A percentile compares a stretch with the other conserved stretches of the same genome.
phyloP scores from a whole-genome alignment of 2,329 filamentous ascomycete genomes.

The Fusarium lateritium region DNA sequence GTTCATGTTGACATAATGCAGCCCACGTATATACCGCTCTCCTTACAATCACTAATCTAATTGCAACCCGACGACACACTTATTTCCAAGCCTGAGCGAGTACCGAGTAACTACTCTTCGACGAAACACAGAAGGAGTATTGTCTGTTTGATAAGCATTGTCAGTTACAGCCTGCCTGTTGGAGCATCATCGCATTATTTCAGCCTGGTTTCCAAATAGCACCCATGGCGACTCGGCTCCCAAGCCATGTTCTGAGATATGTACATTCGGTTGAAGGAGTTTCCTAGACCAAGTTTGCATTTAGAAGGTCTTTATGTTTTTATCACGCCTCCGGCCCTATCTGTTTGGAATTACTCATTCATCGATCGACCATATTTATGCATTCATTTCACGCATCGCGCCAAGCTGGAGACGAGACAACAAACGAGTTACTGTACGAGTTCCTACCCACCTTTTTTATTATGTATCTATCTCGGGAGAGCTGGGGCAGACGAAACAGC shows the following conservation, averaged over 20 bases:
- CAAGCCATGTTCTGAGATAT: conserved; percentile 23
- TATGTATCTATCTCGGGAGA: conserved; percentile 13
- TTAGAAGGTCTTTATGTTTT: conserved; percentile 43
- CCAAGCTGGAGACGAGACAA: conserved; percentile 7
- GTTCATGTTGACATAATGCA: conserved; percentile 19
- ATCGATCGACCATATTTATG: conserved; percentile 11
- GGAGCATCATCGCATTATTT: conserved; percentile 38
- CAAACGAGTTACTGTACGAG: conserved; percentile 4
- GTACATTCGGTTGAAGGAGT: conserved; percentile 40
- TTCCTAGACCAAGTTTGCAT: conserved; percentile 47
- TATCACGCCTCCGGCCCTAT: conserved; percentile 12
- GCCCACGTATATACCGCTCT: conserved; percentile 37
- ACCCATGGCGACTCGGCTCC: conserved; percentile 31
- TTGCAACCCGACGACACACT: conserved; percentile 24
- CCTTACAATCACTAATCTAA: conserved; percentile 30
- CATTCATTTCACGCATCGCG: not conserved
- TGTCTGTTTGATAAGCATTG: conserved; percentile 15
- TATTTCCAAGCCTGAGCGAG: conserved; percentile 17
- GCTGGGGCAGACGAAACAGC: not conserved
- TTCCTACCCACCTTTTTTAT: conserved; percentile 6
- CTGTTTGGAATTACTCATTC: conserved; percentile 12
- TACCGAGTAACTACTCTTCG: conserved; percentile 11
- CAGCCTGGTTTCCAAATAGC: conserved; percentile 29
- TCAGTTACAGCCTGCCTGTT: conserved; percentile 31
- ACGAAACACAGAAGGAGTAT: conserved; percentile 13